A percentile compares a stretch with the other conserved stretches of the same genome.
Evolutionary conservation across 2,329 filamentous ascomycete genomes (phyloP).

Genomic region (Diaporthe sp.): DNA sequence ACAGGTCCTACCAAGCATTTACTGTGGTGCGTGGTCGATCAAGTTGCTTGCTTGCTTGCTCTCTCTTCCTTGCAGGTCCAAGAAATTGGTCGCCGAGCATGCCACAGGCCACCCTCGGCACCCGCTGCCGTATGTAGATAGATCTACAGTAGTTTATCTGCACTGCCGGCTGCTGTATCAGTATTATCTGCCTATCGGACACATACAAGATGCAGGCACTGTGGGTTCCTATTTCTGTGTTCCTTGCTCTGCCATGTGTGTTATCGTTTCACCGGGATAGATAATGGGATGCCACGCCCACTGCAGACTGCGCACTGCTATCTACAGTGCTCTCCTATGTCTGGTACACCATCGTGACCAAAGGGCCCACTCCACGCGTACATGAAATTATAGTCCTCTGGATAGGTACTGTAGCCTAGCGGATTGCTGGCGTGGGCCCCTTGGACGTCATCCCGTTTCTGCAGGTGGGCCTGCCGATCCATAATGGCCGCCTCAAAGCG

Average conservation of each 20-base stretch:
- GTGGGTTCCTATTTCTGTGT: background rate
- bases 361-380: background rate
- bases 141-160: conserved; percentile 21
- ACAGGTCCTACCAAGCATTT: background rate
- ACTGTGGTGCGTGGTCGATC: conserved; percentile 1
- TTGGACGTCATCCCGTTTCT: conserved; percentile 25
- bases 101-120: conserved; percentile 9
- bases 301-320: background rate
- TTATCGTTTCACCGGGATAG: background rate
- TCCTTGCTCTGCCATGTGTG: conserved; percentile 7
- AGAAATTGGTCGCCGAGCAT: background rate
- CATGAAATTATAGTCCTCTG: background rate
- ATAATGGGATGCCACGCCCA: background rate
- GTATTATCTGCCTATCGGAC: background rate
- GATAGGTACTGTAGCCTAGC: background rate
- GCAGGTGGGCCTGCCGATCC: conserved; percentile 17
- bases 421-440: conserved; percentile 8
- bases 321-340: too few species aligned
- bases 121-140: background rate
- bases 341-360: background rate
- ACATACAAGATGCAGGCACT: background rate
- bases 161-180: background rate
- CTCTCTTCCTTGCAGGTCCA: background rate
- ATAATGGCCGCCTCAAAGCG: background rate
- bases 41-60: background rate